These are phyloP conservation scores for Verticillium tricorpus DNA, from an alignment of 2,329 filamentous ascomycete genomes.

Conservation along the genomic window DNA sequence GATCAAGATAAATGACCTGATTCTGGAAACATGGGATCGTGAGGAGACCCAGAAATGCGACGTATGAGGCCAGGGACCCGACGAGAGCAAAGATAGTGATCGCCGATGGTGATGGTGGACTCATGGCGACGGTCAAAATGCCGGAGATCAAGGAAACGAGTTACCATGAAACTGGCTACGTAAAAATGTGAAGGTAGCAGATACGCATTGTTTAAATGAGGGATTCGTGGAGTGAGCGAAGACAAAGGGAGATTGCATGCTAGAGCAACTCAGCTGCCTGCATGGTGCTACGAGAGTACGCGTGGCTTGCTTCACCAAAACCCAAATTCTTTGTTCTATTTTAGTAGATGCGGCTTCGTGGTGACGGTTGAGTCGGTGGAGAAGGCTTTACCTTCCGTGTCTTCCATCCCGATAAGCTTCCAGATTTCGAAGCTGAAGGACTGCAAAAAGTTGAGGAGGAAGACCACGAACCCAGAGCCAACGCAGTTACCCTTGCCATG, in stretches of 20 bases:
- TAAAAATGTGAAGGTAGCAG: too few species aligned
- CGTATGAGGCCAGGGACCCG: conserved; percentile 9
- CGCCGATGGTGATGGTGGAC: neutral
- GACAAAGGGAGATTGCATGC: neutral
- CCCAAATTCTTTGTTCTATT: too few species aligned
- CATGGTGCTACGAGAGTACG: too few species aligned
- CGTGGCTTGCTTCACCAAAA: too few species aligned
- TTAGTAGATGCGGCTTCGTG: conserved; percentile 15
- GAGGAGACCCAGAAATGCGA: conserved; percentile 20
- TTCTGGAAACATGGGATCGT: conserved; percentile 41
- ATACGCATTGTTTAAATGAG: neutral
- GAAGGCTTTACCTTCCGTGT: conserved; percentile 18
- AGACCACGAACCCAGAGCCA: conserved; percentile 2
- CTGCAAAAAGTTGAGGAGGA: neutral
- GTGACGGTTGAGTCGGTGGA: conserved; percentile 22
- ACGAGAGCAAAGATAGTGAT: conserved; percentile 3
- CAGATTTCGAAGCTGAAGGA: conserved; percentile 12
- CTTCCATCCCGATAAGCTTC: conserved; percentile 10
- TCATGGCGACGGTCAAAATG: neutral
- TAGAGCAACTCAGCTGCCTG: neutral
- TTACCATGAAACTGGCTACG: too few species aligned
- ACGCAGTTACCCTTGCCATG: conserved; percentile 19
- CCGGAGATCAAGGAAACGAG: too few species aligned
- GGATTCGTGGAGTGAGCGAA: neutral
- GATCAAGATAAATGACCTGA: conserved; percentile 53